phyloP scores from a whole-genome alignment of 2,329 filamentous ascomycete genomes.

The Phyllosticta citribraziliensis region DNA sequence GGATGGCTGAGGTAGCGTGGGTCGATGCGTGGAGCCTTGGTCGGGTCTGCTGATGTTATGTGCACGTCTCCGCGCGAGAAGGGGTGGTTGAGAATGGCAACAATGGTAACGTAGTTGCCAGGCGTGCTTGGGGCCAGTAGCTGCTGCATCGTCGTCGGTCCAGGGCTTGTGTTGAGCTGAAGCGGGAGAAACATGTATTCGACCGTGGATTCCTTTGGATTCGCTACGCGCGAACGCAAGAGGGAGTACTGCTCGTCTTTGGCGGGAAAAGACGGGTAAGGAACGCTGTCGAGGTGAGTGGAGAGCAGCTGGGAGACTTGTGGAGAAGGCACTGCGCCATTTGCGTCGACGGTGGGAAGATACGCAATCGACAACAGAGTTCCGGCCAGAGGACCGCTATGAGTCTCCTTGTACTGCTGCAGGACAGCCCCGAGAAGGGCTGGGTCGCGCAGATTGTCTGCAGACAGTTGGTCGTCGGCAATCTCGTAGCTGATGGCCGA shows the following conservation, averaged over 20 bases:
- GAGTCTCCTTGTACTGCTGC: conserved; percentile 17
- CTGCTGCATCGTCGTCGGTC: conserved; percentile 3
- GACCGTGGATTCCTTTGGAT: background rate
- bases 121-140: conserved; percentile 3
- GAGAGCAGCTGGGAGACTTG: background rate
- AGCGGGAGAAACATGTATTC: conserved; percentile 8
- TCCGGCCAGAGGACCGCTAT: conserved; percentile 16
- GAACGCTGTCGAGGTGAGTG: background rate
- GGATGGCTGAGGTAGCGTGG: conserved; percentile 34
- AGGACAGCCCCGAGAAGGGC: conserved; percentile 13
- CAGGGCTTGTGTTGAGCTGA: background rate
- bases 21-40: conserved; percentile 25
- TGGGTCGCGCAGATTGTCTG: conserved; percentile 17
- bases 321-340: conserved; percentile 6
- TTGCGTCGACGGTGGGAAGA: conserved; percentile 17
- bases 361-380: conserved; percentile 16
- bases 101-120: conserved; percentile 14
- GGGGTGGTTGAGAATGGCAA: conserved; percentile 16
- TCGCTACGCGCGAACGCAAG: background rate
- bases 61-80: conserved; percentile 26
- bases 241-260: conserved; percentile 5
- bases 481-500: background rate
- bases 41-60: conserved; percentile 20
- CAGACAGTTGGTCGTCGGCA: conserved; percentile 15
- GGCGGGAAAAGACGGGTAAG: background rate